Percentiles rank a stretch among this genome's conserved stretches.
phyloP scores from a whole-genome alignment of 2,329 filamentous ascomycete genomes.

The Fusarium sp. region DNA sequence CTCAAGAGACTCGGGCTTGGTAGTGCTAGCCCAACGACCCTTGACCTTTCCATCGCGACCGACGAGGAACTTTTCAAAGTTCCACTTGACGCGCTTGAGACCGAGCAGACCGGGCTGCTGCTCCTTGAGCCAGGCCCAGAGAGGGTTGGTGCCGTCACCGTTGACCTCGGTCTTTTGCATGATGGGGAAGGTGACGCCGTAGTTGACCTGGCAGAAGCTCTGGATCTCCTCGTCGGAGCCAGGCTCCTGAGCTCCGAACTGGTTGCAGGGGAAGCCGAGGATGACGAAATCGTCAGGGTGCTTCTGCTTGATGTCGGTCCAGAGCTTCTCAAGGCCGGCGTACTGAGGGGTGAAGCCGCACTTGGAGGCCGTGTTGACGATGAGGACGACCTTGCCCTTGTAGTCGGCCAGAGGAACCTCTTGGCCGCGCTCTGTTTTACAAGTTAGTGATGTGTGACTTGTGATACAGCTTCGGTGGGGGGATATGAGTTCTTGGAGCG shows the following conservation, averaged over 20 bases:
- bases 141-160: constrained; percentile 80
- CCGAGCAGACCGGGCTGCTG: constrained; percentile 86
- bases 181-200: constrained; percentile 89
- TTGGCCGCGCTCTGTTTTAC: constrained; percentile 63
- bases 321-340: constrained; percentile 87
- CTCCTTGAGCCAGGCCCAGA: constrained; percentile 81
- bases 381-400: constrained; percentile 91
- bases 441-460: constrained; percentile 22
- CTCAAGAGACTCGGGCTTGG: constrained; percentile 86
- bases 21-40: constrained; percentile 86
- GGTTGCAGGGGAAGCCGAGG: constrained; percentile 98
- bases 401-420: constrained; percentile 76
- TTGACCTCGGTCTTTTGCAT: constrained; percentile 95
- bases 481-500: not conserved
- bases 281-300: constrained; percentile 83
- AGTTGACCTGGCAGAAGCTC: constrained; percentile 90
- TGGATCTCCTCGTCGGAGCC: constrained; percentile 84
- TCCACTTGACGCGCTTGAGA: constrained; percentile 96
- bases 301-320: constrained; percentile 77
- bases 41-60: constrained; percentile 87
- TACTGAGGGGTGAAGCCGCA: constrained; percentile 99
- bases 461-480: not conserved
- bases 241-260: constrained; percentile 92
- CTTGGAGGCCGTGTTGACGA: constrained; percentile 98
- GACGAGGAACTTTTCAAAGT: constrained; percentile 98